Evolutionary conservation across 305 asterid species (phyloP).

Genomic region (Andrographis paniculata): DNA sequence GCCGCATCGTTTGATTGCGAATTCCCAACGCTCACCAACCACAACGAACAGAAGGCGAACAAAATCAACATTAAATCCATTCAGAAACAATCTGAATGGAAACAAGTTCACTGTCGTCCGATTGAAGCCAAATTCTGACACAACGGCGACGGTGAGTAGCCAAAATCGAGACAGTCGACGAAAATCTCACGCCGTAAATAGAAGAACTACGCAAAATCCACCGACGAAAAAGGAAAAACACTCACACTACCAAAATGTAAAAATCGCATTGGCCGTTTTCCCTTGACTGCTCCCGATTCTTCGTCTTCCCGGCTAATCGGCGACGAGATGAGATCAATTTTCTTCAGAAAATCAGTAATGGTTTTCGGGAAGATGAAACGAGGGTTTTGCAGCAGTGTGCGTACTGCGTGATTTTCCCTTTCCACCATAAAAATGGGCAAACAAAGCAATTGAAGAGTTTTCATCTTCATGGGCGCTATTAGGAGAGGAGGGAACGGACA

Average conservation of each 20-base stretch:
- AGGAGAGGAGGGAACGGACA: background rate
- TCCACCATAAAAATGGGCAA: background rate
- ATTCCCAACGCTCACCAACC: constrained; percentile 20
- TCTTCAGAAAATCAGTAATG: background rate
- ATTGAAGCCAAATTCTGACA: background rate
- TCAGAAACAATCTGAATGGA: constrained; percentile 1
- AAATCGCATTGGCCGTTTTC: background rate
- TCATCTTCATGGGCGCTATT: too few species aligned
- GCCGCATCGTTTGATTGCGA: constrained; percentile 48
- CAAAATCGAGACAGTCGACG: background rate
- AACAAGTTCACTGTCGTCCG: background rate
- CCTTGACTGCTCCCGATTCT: background rate
- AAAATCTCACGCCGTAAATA: background rate
- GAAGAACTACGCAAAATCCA: too few species aligned
- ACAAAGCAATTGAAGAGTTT: background rate
- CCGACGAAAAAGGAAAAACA: too few species aligned
- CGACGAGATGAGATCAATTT: background rate
- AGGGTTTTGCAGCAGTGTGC: background rate
- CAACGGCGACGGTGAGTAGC: background rate
- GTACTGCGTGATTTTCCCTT: background rate
- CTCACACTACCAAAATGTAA: too few species aligned
- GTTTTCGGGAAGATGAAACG: background rate
- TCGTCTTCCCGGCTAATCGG: background rate
- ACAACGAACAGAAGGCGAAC: constrained; percentile 13
- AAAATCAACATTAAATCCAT: constrained; percentile 8